Evolutionary conservation across 768 basidiomycete genomes (phyloP).

Genomic region (Leccinum uliginosum): DNA sequence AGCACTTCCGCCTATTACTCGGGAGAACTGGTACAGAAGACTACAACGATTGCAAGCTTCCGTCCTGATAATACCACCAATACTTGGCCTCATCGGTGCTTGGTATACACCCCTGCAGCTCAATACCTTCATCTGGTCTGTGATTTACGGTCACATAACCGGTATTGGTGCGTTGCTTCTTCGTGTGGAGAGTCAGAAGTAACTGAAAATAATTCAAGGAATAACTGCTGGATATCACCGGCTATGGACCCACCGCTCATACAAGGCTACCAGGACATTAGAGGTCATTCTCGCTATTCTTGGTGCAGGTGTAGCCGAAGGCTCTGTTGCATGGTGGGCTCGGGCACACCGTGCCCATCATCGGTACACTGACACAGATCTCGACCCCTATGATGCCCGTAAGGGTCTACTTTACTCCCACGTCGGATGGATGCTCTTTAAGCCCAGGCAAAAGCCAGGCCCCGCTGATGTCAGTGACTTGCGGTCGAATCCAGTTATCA

Average conservation of each 20-base stretch:
- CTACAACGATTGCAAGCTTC: conserved; percentile 7
- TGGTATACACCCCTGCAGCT: neutral
- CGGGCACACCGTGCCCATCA: conserved; percentile 94
- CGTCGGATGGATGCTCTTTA: conserved; percentile 86
- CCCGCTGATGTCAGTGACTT: conserved; percentile 83
- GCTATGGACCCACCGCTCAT: conserved; percentile 89
- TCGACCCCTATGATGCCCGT: conserved; percentile 89
- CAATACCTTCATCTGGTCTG: conserved; percentile 3
- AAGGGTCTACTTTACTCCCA: conserved; percentile 82
- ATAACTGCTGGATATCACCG: conserved; percentile 92
- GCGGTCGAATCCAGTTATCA: conserved; percentile 66
- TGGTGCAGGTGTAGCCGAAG: conserved; percentile 87
- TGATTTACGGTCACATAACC: conserved; percentile 53
- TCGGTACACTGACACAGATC: conserved; percentile 90
- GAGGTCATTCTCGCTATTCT: conserved; percentile 79
- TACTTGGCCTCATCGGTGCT: conserved; percentile 2
- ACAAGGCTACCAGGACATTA: conserved; percentile 80
- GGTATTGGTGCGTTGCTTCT: conserved; percentile 58
- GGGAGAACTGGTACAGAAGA: conserved; percentile 11
- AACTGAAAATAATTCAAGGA: conserved; percentile 32
- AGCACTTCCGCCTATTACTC: conserved; percentile 7
- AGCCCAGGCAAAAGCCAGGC: conserved; percentile 80
- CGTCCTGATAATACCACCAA: conserved; percentile 3
- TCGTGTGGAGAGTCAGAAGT: neutral
- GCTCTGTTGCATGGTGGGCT: conserved; percentile 97